Conservation (phyloP, 2,329 filamentous ascomycete genomes). For the Colletotrichum euphorbiae region DNA sequence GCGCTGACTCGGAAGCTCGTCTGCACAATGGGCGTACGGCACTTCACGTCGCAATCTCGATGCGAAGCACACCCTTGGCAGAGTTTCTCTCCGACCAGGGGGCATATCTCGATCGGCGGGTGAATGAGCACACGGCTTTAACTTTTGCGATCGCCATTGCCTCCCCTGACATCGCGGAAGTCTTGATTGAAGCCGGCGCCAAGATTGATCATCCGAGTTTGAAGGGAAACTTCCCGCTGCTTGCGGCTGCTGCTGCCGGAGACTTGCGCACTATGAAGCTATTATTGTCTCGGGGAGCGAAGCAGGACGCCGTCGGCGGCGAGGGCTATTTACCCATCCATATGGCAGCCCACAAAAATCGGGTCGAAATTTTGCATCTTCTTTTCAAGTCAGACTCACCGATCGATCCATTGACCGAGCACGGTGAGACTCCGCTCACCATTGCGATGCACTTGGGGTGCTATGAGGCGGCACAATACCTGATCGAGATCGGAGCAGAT, state of each 20-base stretch:
- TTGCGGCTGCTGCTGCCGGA: conserved; percentile 61
- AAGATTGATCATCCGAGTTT: conserved; percentile 35
- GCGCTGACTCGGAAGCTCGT: conserved; percentile 42
- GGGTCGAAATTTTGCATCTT: conserved; percentile 40
- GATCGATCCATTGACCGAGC: conserved; percentile 42
- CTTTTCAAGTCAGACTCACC: conserved; percentile 42
- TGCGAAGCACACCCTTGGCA: conserved; percentile 39
- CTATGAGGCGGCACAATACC: conserved; percentile 39
- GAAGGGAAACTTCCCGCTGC: conserved; percentile 42
- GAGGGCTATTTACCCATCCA: conserved; percentile 44
- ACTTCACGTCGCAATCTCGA: conserved; percentile 42
- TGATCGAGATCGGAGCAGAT: conserved; percentile 42
- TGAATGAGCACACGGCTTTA: conserved; percentile 42
- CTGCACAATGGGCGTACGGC: conserved; percentile 41
- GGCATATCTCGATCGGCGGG: conserved; percentile 39
- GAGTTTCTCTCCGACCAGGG: conserved; percentile 43
- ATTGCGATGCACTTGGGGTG: conserved; percentile 42
- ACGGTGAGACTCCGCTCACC: conserved; percentile 43
- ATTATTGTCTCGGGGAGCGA: conserved; percentile 41
- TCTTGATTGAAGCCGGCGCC: conserved; percentile 42
- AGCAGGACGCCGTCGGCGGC: conserved; percentile 33
- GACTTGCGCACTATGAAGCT: conserved; percentile 47
- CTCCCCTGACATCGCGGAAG: conserved; percentile 43
- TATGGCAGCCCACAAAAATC: conserved; percentile 42
- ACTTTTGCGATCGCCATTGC: conserved; percentile 43